Conservation (phyloP, 73 alveolate species). For the Durusdinium trenchii region DNA sequence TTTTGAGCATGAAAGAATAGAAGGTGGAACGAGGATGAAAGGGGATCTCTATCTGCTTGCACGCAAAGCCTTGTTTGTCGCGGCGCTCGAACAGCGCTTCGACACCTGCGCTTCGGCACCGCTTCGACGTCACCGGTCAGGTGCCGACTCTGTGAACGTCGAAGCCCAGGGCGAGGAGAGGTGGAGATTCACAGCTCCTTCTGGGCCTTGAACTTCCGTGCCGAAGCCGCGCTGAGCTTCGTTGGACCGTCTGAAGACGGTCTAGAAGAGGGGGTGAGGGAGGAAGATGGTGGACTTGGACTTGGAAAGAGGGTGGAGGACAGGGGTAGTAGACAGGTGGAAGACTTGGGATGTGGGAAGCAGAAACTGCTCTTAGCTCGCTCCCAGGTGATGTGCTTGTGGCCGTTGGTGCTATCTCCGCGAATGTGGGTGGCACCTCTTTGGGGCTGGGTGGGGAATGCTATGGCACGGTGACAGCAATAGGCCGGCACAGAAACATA, state of each 20-base stretch:
- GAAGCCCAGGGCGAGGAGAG: constrained; percentile 37
- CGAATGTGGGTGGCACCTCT: constrained; percentile 81
- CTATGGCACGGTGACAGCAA: constrained; percentile 63
- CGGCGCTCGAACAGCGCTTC: neutral
- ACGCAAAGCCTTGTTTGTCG: too few relatives aligned
- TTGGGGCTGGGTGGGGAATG: constrained; percentile 93
- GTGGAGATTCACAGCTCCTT: constrained; percentile 78
- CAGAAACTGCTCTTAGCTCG: neutral
- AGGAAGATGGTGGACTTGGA: too few relatives aligned
- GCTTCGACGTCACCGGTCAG: neutral
- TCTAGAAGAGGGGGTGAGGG: too few relatives aligned
- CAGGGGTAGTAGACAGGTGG: too few relatives aligned
- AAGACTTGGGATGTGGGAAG: neutral
- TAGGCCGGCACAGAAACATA: too few relatives aligned
- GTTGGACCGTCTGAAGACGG: too few relatives aligned
- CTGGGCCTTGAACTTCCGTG: constrained; percentile 92
- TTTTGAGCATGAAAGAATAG: too few relatives aligned
- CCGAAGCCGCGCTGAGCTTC: too few relatives aligned
- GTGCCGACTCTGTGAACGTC: constrained; percentile 59
- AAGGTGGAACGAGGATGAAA: too few relatives aligned
- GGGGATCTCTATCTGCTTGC: too few relatives aligned
- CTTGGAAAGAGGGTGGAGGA: too few relatives aligned
- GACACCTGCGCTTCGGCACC: too few relatives aligned
- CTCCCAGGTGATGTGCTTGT: constrained; percentile 67
- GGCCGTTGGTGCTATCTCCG: constrained; percentile 84